Base-by-base conservation (phyloP, 2,329 filamentous ascomycete genomes). In the Ascochyta clinopodiicola region DNA sequence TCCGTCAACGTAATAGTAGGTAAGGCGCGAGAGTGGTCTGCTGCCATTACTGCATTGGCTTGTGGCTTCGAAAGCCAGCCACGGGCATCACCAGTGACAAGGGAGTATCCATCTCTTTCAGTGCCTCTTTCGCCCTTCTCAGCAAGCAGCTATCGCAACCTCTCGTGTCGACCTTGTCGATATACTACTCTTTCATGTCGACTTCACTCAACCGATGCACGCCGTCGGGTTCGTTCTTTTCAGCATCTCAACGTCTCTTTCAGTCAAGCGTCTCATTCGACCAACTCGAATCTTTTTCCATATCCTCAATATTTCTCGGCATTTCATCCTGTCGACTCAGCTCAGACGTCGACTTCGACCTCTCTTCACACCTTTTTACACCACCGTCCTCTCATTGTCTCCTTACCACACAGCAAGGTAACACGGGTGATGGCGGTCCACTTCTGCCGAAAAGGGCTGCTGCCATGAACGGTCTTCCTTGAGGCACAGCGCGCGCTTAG, bases 391-490 rank as follows among this genome's bases (percentile, higher is more conserved):
- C 39, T 55, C 35, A 17, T 44, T 49, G 51, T 40, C 35, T 50
- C 39, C 40, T 49, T 50, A 19, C 22, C 36, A 39, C 31, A 48
- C 44, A 49, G 51, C 39, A 48, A 54, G 51, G 44, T 54, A 54
- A 49, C 51, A 38, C 29, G 37, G 50, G 17, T 17, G 50, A 53
- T 53, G 44, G 43, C 50, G 43, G 37, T 47, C 43, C 13, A 27
- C 43, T 22, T 53, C 37, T 47, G 37, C 31, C 7, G 53, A 56
- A 56, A 56, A 56, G 53, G 27, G 43, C 7, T 48, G 15, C 9
- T 46, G 47, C 37, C 53, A 56, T 44, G 44, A 56, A 56, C 22
- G 52, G 47, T 43, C 43, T 45, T 19, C 31, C 43, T 56, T 56
- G 29, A 51, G 46, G 47, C 22, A 46, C 43, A 44, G 47, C 27